Evolutionary conservation across 2,329 filamentous ascomycete species (phyloP).

Genomic region (Erysiphe pisi): DNA sequence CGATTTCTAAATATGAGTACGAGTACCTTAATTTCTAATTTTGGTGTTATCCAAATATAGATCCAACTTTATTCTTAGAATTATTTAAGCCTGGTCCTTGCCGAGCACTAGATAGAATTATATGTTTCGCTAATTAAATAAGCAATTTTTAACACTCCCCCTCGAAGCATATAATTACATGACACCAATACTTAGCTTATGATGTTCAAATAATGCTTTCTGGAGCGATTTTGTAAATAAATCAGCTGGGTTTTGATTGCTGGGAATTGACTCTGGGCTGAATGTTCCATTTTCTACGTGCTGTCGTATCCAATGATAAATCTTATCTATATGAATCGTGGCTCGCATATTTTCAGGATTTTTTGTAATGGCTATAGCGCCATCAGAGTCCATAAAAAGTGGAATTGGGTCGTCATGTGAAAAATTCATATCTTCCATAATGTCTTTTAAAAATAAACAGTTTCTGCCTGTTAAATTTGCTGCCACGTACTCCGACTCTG

Average conservation of each 20-base stretch:
- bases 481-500: conserved; percentile 4
- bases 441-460: neutral
- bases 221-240: neutral
- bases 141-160: too few species aligned
- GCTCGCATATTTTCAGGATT: neutral
- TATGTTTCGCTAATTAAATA: too few species aligned
- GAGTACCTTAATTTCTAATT: too few species aligned
- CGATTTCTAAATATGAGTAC: too few species aligned
- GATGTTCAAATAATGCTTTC: too few species aligned
- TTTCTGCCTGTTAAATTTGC: conserved; percentile 3
- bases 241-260: neutral
- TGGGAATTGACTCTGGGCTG: neutral
- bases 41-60: too few species aligned
- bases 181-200: too few species aligned
- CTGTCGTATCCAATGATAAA: neutral
- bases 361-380: neutral
- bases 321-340: neutral
- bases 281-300: neutral
- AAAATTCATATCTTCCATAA: neutral
- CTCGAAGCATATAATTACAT: too few species aligned
- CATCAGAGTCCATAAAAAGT: neutral
- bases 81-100: too few species aligned
- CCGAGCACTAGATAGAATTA: too few species aligned
- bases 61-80: too few species aligned
- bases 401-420: neutral